Base-by-base conservation (phyloP, 2,329 filamentous ascomycete genomes). In the Venturia nashicola region DNA sequence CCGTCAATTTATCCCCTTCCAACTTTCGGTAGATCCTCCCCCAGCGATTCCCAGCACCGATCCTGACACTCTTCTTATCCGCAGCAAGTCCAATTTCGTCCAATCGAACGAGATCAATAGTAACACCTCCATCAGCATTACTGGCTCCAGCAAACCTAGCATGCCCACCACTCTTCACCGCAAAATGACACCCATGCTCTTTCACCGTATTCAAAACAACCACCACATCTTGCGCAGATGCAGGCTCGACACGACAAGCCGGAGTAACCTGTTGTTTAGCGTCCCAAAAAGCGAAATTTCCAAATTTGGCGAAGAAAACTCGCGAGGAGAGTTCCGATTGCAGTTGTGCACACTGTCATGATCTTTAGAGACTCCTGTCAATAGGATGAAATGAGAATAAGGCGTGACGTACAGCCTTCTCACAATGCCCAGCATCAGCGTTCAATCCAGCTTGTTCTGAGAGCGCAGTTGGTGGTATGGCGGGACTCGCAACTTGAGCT, bases 111-210 rank as follows among this genome's bases (percentile, higher is more conserved):
- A 66, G 34, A 34, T 66, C 65, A 36, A 66, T 62, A 18, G 63
- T 65, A n/a, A 66, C 59, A n/a, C 65, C 65, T 2, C 44, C 40
- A 20, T 66, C 18, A 5, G 55, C 40, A 48, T 65, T 66, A 20
- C 63, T 34, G 46, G 59, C n/a, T 6, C 65, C 65, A 55, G 65
- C 63, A 51, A 48, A 44, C 18, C 34, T 14, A 27, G 59, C 27
- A 42, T 66, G 65, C 12, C 65, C 63, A 36, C 65, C 65, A 44
- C 62, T 61, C 27, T 51, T 59, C 3, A 64, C 42, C 43, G 64
- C 64, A 63, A 65, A 63, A 20, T 63, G 43, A 55, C 61, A 62
- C 27, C 46, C 32, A 20, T 54, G 5, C 18, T 51, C 34, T n/a
- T 34, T 44, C 12, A 46, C 34, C 23, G 44, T 27, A 27, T 51